Evolutionary conservation across 2,329 filamentous ascomycete species (phyloP), one percentile per base, ranked within the genome.

Genomic region (Nigrospora oryzae): DNA sequence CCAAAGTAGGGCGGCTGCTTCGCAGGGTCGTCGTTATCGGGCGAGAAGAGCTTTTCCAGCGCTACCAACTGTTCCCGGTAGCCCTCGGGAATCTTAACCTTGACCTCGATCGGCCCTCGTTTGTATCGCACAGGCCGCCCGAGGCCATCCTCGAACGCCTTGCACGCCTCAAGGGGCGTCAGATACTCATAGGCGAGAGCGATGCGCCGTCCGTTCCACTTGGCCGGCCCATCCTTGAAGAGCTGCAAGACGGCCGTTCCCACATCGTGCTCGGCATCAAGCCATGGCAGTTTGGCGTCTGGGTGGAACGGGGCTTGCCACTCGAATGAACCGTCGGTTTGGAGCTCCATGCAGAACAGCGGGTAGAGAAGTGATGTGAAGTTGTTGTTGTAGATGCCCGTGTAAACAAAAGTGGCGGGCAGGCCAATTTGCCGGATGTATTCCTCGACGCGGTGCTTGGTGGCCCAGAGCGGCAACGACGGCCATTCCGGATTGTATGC

Each of bases 311-410:
- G 93, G 2, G 91, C 91, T 59, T 89, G 83, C 93, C 93, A 97
- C 47, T 84, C 71, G 62, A 96, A 96, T 44, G 86, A 89, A 15
- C 88, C 89, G 56, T 96, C 89, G 2, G 73, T 64, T 64, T 89
- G 83, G 39, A 95, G 70, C 51, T 94, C 89, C 86, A 96, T 95
- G 67, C 90, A 93, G 69, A 97, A 97, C 4, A 97, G 75, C 1
- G 93, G 93, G 60, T 95, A 97, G 1, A 81, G 82, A 31, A 96
- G 74, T 39, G 87, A 93, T 30, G 91, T 97, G 67, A 97, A 98
- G 63, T 98, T 97, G 68, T 97, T 97, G 74, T 97, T 95, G 73
- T 97, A 98, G 56, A 96, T 96, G 48, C 91, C 93, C 11, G 90
- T 89, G 65, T 96, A 96, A 52, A 96, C 84, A 63, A 95, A 97